Evolutionary conservation across 495 filamentous ascomycete species (phyloP), one percentile per base, ranked within the genome.

Genomic region (Bathelium albidoporum): DNA sequence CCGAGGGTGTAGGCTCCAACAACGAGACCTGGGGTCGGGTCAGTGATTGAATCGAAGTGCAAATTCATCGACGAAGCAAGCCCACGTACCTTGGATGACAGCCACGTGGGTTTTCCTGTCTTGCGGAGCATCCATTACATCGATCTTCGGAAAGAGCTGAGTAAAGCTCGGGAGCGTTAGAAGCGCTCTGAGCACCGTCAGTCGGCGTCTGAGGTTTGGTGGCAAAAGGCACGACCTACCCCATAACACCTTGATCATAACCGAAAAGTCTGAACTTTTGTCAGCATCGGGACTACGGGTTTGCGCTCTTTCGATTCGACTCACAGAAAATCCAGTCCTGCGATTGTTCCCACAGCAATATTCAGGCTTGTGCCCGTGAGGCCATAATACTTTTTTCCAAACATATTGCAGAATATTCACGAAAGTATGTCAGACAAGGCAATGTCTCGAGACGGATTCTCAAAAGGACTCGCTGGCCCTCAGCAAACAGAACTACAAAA

Each of bases 311-410:
- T 26, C 26, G 5, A 31, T 32, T 12, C 32, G 5, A 26, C 63
- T 60, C 22, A 65, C 69, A 88, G 72, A 68, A 89, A 89, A 70
- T 88, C 85, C 68, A 87, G 79, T 64, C 86, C 86, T 49, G 85
- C 86, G 61, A 89, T 79, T 18, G 83, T 67, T 60, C 83, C 83
- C 53, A 89, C 82, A 59, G 82, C 84, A 63, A 83, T 73, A 65
- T 88, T 86, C 36, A 89, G 79, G 69, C 72, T 74, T 52, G 76
- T 73, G 76, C 86, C 86, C 68, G 79, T 79, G 62, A 88, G 80
- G 75, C 86, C 86, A 63, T 87, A 80, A 65, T 82, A 89, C 31
- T 41, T 64, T 32, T 36, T 58, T 34, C 22, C 34, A 44, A 55
- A 31, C 60, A 62, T 62, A 5, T 28, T 62, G 60, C 26, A 31